Evolutionary conservation across 2,329 filamentous ascomycete genomes (phyloP).

Genomic region (Aspergillus carbonarius): DNA sequence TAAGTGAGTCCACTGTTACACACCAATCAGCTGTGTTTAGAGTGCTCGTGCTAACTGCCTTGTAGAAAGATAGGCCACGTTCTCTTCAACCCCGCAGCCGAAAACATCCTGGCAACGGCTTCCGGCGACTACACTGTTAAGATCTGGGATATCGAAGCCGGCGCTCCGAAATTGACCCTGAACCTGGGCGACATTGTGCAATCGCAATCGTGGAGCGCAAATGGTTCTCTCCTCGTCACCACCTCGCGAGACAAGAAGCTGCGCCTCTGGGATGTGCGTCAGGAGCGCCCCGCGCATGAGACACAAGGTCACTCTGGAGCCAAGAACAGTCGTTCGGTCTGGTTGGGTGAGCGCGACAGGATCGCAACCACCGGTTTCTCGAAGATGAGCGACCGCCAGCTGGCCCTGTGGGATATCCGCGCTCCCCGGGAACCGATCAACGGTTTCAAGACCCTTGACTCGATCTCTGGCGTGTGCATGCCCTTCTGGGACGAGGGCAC

Average conservation of each 20-base stretch:
- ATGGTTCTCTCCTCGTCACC: slow-evolving; percentile 80
- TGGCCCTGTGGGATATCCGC: slow-evolving; percentile 92
- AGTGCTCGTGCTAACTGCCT: slow-evolving; percentile 18
- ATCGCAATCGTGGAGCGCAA: slow-evolving; percentile 92
- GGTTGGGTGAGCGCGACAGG: slow-evolving; percentile 95
- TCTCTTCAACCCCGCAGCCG: slow-evolving; percentile 93
- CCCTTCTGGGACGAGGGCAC: slow-evolving; percentile 99
- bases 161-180: slow-evolving; percentile 70
- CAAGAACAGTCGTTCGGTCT: slow-evolving; percentile 95
- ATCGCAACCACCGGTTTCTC: slow-evolving; percentile 97
- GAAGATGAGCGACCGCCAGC: slow-evolving; percentile 94
- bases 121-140: slow-evolving; percentile 95
- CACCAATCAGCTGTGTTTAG: neutral
- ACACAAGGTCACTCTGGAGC: slow-evolving; percentile 83
- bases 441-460: slow-evolving; percentile 86
- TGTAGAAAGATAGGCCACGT: slow-evolving; percentile 94
- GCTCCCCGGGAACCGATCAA: slow-evolving; percentile 77
- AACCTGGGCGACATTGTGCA: slow-evolving; percentile 92
- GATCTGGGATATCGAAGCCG: slow-evolving; percentile 87
- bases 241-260: slow-evolving; percentile 98
- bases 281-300: slow-evolving; percentile 84
- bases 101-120: slow-evolving; percentile 90
- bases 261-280: slow-evolving; percentile 93
- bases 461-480: slow-evolving; percentile 97
- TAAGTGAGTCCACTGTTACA: slow-evolving; percentile 56